Base-by-base conservation (phyloP, 768 basidiomycete species). In the Boletus tomentosulus region DNA sequence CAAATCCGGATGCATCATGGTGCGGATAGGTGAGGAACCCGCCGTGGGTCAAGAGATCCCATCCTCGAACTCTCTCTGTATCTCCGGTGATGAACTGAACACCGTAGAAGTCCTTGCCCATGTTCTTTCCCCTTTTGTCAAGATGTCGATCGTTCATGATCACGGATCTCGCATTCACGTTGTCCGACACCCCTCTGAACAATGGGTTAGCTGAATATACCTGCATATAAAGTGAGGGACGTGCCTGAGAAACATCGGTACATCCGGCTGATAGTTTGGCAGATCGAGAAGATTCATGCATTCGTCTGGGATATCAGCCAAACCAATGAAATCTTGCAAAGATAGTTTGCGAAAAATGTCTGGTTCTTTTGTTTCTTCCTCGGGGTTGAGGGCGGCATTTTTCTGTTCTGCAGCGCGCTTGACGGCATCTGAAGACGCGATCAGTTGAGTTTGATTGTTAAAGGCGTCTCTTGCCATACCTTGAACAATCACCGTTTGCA, bases 221-320 rank as follows among this genome's bases (percentile, higher is more conserved):
- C 19, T 19, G 27, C 27, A n/a, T 16, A 42, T 2, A 19, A n/a
- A 4, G 13, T 37, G 35, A 35, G 3, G 6, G 35, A 37, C 16
- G 3, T 7, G 48, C 53, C 47, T 22, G 0, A 54, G 1, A 11
- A 50, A 50, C 0, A 50, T 37, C 0, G 49, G 46, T 15, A 57
- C 41, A 3, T 57, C 53, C 0, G 52, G 49, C 3, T 50, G 48
- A 1, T 24, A 3, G 15, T 54, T 54, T 0, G 49, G 34, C 0
- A 57, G 44, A 7, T 57, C 53, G 1, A 57, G 12, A 1, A 50
- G 24, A 16, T 57, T 57, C 0, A 43, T 1, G 6, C 56, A 57
- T 3, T 30, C 4, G 0, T n/a, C 2, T 27, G 22, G 27, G 2
- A 22, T 6, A 7, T 3, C 11, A 5, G 5, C 27, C 10, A 8